A percentile compares a stretch with the other conserved stretches of the same genome.
Conservation (phyloP, 306 rosid genomes). For the Carpinus viminea region DNA sequence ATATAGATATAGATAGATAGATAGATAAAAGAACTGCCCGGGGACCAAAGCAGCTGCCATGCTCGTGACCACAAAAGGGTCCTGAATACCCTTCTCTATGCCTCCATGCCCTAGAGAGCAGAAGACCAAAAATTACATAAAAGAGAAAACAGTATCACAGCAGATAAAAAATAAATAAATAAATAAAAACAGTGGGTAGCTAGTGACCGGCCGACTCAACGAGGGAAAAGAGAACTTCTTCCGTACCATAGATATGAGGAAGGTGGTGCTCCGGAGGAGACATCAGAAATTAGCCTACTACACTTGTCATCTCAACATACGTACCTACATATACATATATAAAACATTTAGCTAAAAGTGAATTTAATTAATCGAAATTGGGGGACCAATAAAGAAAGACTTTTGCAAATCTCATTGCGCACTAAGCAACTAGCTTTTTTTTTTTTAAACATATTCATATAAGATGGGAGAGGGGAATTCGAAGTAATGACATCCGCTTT, state of each 20-base stretch:
- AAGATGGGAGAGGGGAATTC: too few species aligned
- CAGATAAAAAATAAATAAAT: conserved; percentile 34
- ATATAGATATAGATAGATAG: conserved; percentile 16
- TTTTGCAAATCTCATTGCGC: too few species aligned
- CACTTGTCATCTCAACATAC: conserved; percentile 28
- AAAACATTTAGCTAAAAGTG: too few species aligned
- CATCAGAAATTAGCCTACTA: conserved; percentile 52
- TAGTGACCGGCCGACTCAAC: conserved; percentile 57
- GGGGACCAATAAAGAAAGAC: too few species aligned
- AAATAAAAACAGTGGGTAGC: conserved; percentile 35
- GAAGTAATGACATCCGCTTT: too few species aligned
- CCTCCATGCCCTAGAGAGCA: conserved; percentile 21
- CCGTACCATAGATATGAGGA: conserved; percentile 52
- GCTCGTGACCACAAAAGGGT: conserved; percentile 74
- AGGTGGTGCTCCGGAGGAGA: conserved; percentile 36
- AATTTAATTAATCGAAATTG: too few species aligned
- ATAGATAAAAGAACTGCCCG: conserved; percentile 11
- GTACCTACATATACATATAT: too few species aligned
- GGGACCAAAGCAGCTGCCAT: conserved; percentile 74
- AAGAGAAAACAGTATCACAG: conserved; percentile 39
- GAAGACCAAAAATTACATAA: background rate
- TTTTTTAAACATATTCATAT: too few species aligned
- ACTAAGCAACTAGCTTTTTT: too few species aligned
- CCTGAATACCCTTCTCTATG: conserved; percentile 33
- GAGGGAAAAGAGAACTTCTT: conserved; percentile 37